Percentiles rank a stretch among this genome's conserved stretches.
Evolutionary conservation across 176 grass and related monocot genomes (phyloP).

Genomic region (Neostapfia colusana): DNA sequence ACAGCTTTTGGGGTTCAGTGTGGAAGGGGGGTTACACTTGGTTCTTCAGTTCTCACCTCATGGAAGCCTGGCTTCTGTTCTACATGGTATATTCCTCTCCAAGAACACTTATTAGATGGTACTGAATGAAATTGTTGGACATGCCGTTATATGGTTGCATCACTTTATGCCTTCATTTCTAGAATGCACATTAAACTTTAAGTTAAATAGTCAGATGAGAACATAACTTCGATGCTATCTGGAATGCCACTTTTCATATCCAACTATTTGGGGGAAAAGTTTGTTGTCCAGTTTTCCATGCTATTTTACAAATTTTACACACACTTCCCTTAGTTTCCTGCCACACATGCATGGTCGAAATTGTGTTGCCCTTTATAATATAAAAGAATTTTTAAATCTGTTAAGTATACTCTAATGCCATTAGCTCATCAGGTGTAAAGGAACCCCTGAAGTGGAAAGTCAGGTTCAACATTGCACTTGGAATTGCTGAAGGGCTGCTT

Average conservation of each 20-base stretch:
- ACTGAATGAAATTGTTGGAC: conserved; percentile 6
- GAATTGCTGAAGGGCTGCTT: conserved; percentile 84
- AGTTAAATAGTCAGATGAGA: not conserved
- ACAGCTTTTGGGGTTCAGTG: conserved; percentile 91
- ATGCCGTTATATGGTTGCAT: not conserved
- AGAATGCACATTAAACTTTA: not conserved
- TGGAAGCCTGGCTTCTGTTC: conserved; percentile 90
- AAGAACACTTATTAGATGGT: conserved; percentile 25
- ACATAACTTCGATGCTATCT: not conserved
- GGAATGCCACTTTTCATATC: too few species aligned
- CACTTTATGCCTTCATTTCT: conserved; percentile 20
- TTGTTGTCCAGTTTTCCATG: conserved; percentile 24
- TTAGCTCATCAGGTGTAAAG: conserved; percentile 67
- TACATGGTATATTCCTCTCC: conserved; percentile 71
- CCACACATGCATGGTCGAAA: not conserved
- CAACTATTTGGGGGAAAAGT: not conserved
- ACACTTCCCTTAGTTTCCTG: not conserved
- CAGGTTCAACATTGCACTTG: conserved; percentile 73
- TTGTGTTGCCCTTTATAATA: not conserved
- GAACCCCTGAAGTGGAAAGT: conserved; percentile 71
- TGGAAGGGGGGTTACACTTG: conserved; percentile 83
- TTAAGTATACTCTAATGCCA: conserved; percentile 20
- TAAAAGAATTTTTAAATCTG: not conserved
- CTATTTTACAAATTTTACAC: not conserved
- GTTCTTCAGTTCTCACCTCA: conserved; percentile 91